Evolutionary conservation across 306 rosid species (phyloP).

Genomic region (Inga oerstediana): DNA sequence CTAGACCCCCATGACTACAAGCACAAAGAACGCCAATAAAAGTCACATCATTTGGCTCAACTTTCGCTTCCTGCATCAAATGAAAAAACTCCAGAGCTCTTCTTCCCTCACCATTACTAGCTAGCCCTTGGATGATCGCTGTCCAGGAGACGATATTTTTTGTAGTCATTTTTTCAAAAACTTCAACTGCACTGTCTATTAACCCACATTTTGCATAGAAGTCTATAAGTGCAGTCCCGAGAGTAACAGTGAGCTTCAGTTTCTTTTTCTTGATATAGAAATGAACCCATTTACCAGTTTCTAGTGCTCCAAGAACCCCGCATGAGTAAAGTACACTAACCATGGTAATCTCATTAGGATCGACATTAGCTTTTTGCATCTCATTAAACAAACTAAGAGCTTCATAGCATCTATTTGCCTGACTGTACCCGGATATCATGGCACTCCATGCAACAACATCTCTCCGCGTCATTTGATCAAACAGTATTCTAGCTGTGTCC

Average conservation of each 20-base stretch:
- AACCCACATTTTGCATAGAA: constrained; percentile 70
- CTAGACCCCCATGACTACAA: constrained; percentile 64
- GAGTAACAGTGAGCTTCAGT: constrained; percentile 62
- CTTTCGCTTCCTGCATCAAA: constrained; percentile 47
- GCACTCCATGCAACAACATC: constrained; percentile 74
- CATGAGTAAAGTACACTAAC: constrained; percentile 66
- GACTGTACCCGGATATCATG: constrained; percentile 68
- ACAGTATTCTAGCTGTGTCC: constrained; percentile 51
- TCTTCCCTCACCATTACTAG: constrained; percentile 58
- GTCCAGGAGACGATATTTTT: constrained; percentile 64
- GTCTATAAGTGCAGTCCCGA: constrained; percentile 64
- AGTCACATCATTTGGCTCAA: constrained; percentile 62
- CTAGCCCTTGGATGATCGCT: constrained; percentile 66
- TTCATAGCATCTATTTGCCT: constrained; percentile 56
- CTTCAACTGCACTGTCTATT: constrained; percentile 51
- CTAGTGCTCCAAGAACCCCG: constrained; percentile 60
- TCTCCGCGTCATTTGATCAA: constrained; percentile 51
- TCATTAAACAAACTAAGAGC: constrained; percentile 62
- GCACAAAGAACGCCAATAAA: constrained; percentile 58
- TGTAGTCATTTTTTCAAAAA: constrained; percentile 45
- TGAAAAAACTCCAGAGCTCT: constrained; percentile 55
- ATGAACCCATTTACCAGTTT: constrained; percentile 74
- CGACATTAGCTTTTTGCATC: constrained; percentile 54
- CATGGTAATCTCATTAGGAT: constrained; percentile 73
- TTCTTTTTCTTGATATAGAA: constrained; percentile 55